A percentile compares a stretch with the other conserved stretches of the same genome.
These are phyloP conservation scores for Hordeum marinum DNA, from an alignment of 176 grass and related monocot species.

Conservation along the genomic window DNA sequence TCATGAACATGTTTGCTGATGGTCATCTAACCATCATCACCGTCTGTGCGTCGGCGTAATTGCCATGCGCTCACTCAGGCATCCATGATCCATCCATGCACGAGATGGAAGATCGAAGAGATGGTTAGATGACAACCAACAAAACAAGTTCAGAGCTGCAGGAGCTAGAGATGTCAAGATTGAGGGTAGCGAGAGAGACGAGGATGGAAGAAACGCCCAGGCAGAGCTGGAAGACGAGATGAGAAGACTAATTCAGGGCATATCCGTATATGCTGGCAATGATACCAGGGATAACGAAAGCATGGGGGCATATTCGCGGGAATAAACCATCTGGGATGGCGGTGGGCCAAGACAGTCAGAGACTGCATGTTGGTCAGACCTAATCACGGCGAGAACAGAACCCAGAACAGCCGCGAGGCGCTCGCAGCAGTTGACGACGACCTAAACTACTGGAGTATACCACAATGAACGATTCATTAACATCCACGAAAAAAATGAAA, in stretches of 20 bases:
- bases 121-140: constrained; percentile 56
- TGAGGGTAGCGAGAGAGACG: background rate
- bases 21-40: constrained; percentile 40
- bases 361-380: background rate
- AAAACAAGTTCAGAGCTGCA: constrained; percentile 66
- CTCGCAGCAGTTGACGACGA: too few relatives aligned
- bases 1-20: constrained; percentile 29
- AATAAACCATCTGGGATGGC: background rate
- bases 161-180: background rate
- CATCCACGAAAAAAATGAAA: background rate
- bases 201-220: background rate
- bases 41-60: background rate
- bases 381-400: background rate
- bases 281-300: constrained; percentile 3
- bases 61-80: background rate
- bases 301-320: background rate
- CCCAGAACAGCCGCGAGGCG: too few relatives aligned
- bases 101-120: background rate
- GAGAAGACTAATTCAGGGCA: constrained; percentile 14
- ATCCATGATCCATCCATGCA: background rate
- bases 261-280: constrained; percentile 40
- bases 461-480: background rate
- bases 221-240: background rate
- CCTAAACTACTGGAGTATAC: background rate
- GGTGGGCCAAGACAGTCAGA: background rate